phyloP scores from a whole-genome alignment of 179 eudicot species.

The Monotropa hypopitys region DNA sequence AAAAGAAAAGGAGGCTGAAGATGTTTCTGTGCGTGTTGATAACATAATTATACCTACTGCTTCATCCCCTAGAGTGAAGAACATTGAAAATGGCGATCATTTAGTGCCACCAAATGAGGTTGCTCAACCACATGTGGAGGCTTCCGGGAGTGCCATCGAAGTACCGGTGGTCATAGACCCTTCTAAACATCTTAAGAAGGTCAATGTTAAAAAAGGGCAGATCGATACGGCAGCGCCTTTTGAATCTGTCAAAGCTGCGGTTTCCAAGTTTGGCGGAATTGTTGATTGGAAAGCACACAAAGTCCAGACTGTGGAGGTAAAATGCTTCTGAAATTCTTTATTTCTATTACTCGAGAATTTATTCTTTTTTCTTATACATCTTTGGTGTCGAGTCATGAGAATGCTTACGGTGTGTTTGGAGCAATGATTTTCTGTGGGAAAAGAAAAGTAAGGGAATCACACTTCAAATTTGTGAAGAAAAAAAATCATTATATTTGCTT shows the following conservation, averaged over 20 bases:
- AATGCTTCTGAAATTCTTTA: not conserved
- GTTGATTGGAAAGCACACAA: constrained; percentile 96
- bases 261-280: constrained; percentile 92
- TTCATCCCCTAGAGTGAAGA: not conserved
- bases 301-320: constrained; percentile 69
- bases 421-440: not conserved
- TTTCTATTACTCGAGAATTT: not conserved
- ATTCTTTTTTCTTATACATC: not conserved
- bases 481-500: not conserved
- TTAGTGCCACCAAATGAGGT: not conserved
- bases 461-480: not conserved
- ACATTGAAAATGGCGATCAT: not conserved
- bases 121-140: not conserved
- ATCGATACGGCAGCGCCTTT: constrained; percentile 81
- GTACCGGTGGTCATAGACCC: not conserved
- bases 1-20: constrained; percentile 2
- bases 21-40: not conserved
- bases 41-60: not conserved
- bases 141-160: not conserved
- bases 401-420: not conserved
- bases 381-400: not conserved
- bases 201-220: constrained; percentile 17
- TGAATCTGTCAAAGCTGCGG: constrained; percentile 90
- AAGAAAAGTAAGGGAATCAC: not conserved
- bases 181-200: constrained; percentile 24